These are phyloP conservation scores for Salix udensis DNA, from an alignment of 345 rosid genomes.

Conservation along the genomic window DNA sequence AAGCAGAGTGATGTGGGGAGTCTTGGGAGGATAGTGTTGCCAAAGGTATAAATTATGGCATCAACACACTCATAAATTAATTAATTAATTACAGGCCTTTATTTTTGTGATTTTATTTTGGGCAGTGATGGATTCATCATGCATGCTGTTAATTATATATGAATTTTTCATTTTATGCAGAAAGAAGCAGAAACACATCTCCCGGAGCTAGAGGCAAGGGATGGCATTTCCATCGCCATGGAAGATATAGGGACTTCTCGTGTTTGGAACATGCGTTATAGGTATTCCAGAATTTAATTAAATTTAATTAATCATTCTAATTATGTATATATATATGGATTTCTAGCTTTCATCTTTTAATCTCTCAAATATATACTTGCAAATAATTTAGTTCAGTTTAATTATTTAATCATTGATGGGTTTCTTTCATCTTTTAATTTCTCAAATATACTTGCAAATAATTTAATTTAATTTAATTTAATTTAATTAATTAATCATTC, in stretches of 20 bases:
- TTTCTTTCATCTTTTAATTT: not conserved
- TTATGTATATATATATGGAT: no score
- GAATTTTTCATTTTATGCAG: slow-evolving; percentile 25
- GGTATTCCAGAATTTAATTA: slow-evolving; percentile 37
- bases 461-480: no score
- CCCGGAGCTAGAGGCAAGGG: slow-evolving; percentile 94
- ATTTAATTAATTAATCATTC: no score
- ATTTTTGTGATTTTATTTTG: not conserved
- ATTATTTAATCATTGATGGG: no score
- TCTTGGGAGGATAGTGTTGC: slow-evolving; percentile 91
- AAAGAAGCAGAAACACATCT: slow-evolving; percentile 98
- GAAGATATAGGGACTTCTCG: slow-evolving; percentile 98
- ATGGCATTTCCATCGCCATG: slow-evolving; percentile 92
- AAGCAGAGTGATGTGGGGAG: slow-evolving; percentile 99
- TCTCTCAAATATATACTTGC: not conserved
- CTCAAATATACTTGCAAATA: no score
- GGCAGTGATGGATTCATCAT: not conserved
- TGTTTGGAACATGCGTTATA: slow-evolving; percentile 97
- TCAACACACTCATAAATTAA: no score
- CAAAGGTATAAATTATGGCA: slow-evolving; percentile 46
- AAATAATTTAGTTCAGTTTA: no score
- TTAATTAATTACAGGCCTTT: not conserved
- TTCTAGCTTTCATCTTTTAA: not conserved
- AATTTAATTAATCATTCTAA: no score
- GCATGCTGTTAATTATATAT: no score